These are phyloP conservation scores for Rhazya stricta DNA, from an alignment of 257 asterid genomes.

Conservation along the genomic window DNA sequence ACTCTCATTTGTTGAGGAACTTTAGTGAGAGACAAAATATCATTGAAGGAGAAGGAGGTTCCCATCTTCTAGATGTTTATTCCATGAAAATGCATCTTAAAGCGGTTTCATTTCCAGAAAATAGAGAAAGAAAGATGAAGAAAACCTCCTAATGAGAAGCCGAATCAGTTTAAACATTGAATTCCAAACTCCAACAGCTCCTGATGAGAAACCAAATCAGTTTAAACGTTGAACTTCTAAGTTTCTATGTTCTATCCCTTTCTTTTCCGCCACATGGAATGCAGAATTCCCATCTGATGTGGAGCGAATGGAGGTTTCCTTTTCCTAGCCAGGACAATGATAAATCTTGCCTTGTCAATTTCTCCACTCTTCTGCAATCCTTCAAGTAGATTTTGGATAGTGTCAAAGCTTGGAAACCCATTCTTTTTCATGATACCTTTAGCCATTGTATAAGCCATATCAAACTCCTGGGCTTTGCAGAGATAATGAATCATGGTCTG, in stretches of 20 bases:
- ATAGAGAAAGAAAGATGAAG: background rate
- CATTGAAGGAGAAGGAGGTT: conserved; percentile 10
- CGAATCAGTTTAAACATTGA: background rate
- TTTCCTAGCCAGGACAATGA: conserved; percentile 44
- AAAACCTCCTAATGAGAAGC: conserved; percentile 1
- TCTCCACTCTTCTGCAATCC: conserved; percentile 46
- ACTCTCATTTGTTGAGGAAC: conserved; percentile 15
- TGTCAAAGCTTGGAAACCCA: conserved; percentile 61
- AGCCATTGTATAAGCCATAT: conserved; percentile 57
- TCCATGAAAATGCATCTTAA: conserved; percentile 7
- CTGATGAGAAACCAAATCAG: conserved; percentile 13
- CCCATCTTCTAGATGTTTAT: conserved; percentile 9
- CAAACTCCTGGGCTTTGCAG: conserved; percentile 42
- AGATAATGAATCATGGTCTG: conserved; percentile 78
- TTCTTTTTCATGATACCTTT: conserved; percentile 59
- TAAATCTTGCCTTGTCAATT: conserved; percentile 43
- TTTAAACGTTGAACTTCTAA: conserved; percentile 1
- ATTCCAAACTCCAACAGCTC: background rate
- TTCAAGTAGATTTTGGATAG: conserved; percentile 49
- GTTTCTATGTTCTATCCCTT: conserved; percentile 13
- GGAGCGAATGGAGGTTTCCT: conserved; percentile 59
- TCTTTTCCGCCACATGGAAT: conserved; percentile 34
- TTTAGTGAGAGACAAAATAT: conserved; percentile 12
- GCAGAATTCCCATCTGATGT: conserved; percentile 40
- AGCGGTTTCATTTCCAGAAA: background rate